These are phyloP conservation scores for Cladosporium halotolerans DNA, from an alignment of 2,329 filamentous ascomycete genomes.

Conservation along the genomic window DNA sequence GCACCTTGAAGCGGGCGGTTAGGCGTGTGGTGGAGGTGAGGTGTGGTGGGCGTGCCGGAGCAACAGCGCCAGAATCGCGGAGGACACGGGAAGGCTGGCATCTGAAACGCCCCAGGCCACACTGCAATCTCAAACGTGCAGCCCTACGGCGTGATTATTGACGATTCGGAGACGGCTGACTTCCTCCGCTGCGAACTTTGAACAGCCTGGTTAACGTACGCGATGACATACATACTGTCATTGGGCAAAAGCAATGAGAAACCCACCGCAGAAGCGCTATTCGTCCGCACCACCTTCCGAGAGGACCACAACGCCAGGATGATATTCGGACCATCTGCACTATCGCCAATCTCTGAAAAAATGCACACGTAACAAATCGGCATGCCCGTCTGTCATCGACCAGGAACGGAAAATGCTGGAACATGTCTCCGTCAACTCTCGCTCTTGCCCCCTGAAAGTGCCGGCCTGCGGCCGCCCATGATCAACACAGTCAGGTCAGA, in stretches of 20 bases:
- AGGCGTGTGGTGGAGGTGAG: not conserved
- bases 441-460: not conserved
- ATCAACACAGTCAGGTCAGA: not conserved
- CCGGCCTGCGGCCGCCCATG: not conserved
- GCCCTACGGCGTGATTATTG: not conserved
- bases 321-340: not conserved
- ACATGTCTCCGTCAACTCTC: not conserved
- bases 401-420: too few species aligned
- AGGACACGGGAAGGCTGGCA: not conserved
- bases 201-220: not conserved
- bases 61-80: not conserved
- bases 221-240: not conserved
- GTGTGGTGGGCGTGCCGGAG: not conserved
- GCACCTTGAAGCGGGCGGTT: not conserved
- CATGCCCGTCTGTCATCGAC: too few species aligned
- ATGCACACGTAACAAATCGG: not conserved
- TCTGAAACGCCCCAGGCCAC: conserved; percentile 1
- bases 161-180: not conserved
- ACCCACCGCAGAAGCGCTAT: not conserved
- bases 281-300: not conserved
- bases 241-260: not conserved
- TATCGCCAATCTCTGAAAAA: not conserved
- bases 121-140: conserved; percentile 3
- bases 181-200: not conserved
- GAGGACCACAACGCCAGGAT: not conserved